A percentile compares a stretch with the other conserved stretches of the same genome.
Evolutionary conservation across 1,284 basidiomycete genomes (phyloP).

Genomic region (Cystobasidium pallidum): DNA sequence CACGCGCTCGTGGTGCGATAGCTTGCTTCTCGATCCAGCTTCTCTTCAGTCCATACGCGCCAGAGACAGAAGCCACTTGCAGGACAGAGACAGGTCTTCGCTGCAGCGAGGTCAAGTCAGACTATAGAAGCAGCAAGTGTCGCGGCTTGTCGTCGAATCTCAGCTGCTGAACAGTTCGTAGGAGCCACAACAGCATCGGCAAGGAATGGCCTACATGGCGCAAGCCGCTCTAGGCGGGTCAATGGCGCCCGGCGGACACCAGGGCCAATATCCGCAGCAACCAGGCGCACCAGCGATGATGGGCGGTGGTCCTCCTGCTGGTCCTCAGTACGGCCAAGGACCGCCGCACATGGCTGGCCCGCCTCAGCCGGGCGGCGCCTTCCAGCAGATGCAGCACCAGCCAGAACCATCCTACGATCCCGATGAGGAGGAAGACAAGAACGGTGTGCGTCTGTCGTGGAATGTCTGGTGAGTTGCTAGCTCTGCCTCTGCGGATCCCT

Average conservation of each 20-base stretch:
- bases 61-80: background rate
- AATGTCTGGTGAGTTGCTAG: constrained; percentile 68
- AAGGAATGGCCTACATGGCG: constrained; percentile 27
- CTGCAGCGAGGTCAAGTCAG: background rate
- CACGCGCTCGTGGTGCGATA: no score
- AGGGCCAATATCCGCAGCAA: constrained; percentile 27
- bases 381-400: constrained; percentile 34
- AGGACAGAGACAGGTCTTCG: background rate
- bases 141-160: background rate
- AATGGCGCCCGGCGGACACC: constrained; percentile 14
- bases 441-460: constrained; percentile 68
- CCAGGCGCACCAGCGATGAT: constrained; percentile 27
- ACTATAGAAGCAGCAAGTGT: background rate
- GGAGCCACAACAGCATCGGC: constrained; percentile 2
- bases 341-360: constrained; percentile 28
- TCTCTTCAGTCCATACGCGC: background rate
- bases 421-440: constrained; percentile 53
- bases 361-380: constrained; percentile 16
- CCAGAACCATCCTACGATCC: constrained; percentile 38
- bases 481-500: background rate
- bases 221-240: constrained; percentile 4
- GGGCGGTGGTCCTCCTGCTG: constrained; percentile 19
- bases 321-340: constrained; percentile 31
- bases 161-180: background rate
- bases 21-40: background rate